A percentile compares a stretch with the other conserved stretches of the same genome.
These are phyloP conservation scores for Calocybe cyanea DNA, from an alignment of 768 basidiomycete genomes.

Conservation along the genomic window DNA sequence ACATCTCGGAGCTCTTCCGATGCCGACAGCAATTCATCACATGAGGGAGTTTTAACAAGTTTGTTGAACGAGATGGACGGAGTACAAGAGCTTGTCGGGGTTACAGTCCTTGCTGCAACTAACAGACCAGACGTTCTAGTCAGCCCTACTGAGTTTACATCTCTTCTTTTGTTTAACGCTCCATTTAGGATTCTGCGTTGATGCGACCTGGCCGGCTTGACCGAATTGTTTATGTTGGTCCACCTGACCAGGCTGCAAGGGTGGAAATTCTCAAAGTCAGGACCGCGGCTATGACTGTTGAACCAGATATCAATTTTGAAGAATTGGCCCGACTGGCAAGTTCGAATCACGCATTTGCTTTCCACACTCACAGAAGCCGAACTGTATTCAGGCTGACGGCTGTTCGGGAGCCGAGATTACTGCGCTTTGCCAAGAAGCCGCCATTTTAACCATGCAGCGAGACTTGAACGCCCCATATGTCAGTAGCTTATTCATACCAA, in stretches of 20 bases:
- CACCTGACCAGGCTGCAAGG: constrained; percentile 76
- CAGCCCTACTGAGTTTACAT: constrained; percentile 25
- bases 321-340: constrained; percentile 69
- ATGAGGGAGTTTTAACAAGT: constrained; percentile 90
- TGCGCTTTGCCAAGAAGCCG: constrained; percentile 94
- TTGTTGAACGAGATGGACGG: constrained; percentile 99
- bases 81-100: constrained; percentile 89
- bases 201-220: constrained; percentile 95
- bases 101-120: constrained; percentile 95
- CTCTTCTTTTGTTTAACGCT: not conserved
- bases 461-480: constrained; percentile 78
- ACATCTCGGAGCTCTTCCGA: constrained; percentile 67
- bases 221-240: constrained; percentile 90
- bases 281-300: constrained; percentile 76
- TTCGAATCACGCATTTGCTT: constrained; percentile 1
- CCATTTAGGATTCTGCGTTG: constrained; percentile 79
- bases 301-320: constrained; percentile 59
- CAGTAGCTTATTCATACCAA: constrained; percentile 25
- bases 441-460: constrained; percentile 84
- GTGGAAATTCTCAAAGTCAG: constrained; percentile 84
- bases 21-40: constrained; percentile 49
- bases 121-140: constrained; percentile 93
- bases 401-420: constrained; percentile 96
- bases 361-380: not conserved
- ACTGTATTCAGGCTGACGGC: constrained; percentile 68